These are phyloP conservation scores for Colletotrichum limetticola DNA, from an alignment of 2,329 filamentous ascomycete genomes.

Conservation along the genomic window DNA sequence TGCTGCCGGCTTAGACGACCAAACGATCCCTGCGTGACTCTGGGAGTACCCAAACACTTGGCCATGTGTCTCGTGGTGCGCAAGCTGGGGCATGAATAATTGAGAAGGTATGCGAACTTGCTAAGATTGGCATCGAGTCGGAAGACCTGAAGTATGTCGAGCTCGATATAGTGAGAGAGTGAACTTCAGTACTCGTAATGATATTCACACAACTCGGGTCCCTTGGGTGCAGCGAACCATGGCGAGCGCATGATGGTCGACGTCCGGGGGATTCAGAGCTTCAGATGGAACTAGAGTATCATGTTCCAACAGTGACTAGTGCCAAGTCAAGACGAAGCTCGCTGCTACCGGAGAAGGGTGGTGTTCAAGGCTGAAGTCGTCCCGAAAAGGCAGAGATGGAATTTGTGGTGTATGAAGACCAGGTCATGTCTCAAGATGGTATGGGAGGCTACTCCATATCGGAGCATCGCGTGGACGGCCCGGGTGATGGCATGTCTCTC, in stretches of 20 bases:
- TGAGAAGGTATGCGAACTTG: no score
- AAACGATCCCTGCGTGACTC: no score
- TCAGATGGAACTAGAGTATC: background rate
- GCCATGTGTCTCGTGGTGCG: no score
- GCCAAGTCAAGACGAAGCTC: background rate
- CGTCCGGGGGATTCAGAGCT: background rate
- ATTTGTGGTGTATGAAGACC: background rate
- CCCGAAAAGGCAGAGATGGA: background rate
- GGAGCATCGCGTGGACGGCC: constrained; percentile 19
- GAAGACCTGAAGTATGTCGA: no score
- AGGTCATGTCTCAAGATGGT: constrained; percentile 27
- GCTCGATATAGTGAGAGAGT: no score
- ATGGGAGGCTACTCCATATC: constrained; percentile 15
- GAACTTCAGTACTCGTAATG: background rate
- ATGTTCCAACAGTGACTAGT: background rate
- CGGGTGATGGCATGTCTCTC: constrained; percentile 24
- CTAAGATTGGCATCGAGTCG: no score
- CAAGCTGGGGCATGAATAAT: no score
- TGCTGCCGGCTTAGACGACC: no score
- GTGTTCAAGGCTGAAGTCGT: background rate
- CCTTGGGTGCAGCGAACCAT: background rate
- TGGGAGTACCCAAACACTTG: no score
- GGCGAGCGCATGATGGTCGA: background rate
- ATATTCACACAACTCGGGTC: background rate
- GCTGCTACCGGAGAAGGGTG: background rate